Evolutionary conservation across 305 asterid genomes (phyloP), one percentile per base, ranked within the genome.

Genomic region (Striga hermonthica): DNA sequence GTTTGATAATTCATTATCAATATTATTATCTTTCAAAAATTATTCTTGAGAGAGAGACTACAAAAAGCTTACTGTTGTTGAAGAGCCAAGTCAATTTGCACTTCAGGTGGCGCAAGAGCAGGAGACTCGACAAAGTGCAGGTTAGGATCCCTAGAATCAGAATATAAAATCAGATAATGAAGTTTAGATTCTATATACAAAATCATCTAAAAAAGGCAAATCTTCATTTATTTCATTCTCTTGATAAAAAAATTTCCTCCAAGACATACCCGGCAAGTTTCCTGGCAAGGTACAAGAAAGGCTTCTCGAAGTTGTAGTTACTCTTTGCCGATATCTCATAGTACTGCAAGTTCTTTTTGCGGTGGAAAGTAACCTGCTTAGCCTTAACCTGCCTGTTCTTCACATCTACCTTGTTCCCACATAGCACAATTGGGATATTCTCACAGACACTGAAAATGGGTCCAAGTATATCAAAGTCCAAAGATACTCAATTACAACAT

Each of bases 41-140:
- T 11, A 10, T 11, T 47, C 31, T 22, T 22, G 31, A 58, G 56
- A 40, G 28, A 4, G 55, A 10, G 59, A 7, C 11, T 16, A 47
- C 1, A 12, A 58, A 65, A 70, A 38, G 10, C 71, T 61, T 78
- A 80, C 88, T 45, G 72, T 70, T 69, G 78, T 73, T 84, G 90
- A 12, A 78, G 81, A 70, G 62, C 78, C 54, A 82, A 12, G 60
- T 84, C 91, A 65, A 84, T 80, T 62, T 72, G 83, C 5, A 81
- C 89, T 73, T 87, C 95, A 0, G 91, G 91, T 11, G 95, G 95
- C 43, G 82, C 84, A 40, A 87, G 88, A 16, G 95, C 95, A 3
- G 84, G 86, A 22, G 86, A 78, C 77, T 81, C 89, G 4, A 84
- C 95, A 73, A 87, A 87, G 65, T 87, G 95, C 79, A 87, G 78